Evolutionary conservation across 441 rosid species (phyloP), one percentile per base, ranked within the genome.

Genomic region (Jatropha podagrica): DNA sequence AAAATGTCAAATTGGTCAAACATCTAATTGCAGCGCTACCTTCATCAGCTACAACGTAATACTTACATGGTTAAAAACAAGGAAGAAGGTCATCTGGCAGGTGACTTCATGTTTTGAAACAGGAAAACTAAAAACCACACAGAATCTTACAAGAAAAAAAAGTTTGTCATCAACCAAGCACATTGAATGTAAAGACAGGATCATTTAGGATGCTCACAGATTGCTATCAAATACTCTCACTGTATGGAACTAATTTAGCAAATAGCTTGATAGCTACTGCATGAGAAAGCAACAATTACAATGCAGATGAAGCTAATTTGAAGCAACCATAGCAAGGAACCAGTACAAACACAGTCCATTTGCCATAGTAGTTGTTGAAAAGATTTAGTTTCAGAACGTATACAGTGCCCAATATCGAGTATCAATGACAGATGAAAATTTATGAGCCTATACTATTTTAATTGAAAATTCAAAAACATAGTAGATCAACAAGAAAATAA

Each of bases 391-490:
- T 61, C 9, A 27, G 55, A 73, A 63, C 69, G 60, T 62, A 62
- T 38, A 73, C 52, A 6, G 52, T 73, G 52, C 40, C 32, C 54
- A 63, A 48, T 63, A 73, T 62, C 37, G 46, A 49, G 69, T 62
- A 62, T 62, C 59, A 61, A 15, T 8, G 59, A 17, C 20, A 73
- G n/a, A 52, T 14, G 60, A 44, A 48, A 12, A 73, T 51, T 73
- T 48, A 62, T 63, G 54, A 63, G 49, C 61, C 76, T 64, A 51
- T 38, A 73, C 70, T 20, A 15, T 44, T n/a, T 37, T 37, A 38
- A n/a, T 52, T 23, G 49, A 73, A 63, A 51, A 40, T 40, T n/a
- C 62, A 44, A 64, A 40, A 64, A 20, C 63, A 64, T 64, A 37
- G 37, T 40, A 40, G 18, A 64, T 52, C 40, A 73, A 38, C 40